phyloP scores from a whole-genome alignment of 2,329 filamentous ascomycete genomes.

The Aureobasidium pullulans region DNA sequence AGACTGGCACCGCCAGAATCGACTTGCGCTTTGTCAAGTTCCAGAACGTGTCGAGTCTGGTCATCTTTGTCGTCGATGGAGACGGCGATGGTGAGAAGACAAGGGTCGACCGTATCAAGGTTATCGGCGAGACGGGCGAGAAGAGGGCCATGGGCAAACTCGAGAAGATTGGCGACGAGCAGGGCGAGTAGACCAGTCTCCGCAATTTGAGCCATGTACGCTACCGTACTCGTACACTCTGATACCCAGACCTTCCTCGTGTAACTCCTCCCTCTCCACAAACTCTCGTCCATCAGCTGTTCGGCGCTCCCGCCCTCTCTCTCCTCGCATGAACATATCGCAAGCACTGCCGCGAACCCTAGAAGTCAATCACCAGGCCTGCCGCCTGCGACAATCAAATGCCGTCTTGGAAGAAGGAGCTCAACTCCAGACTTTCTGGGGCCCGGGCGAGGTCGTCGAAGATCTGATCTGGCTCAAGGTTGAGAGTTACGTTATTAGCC shows the following conservation, averaged over 20 bases:
- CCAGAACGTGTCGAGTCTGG: conserved; percentile 81
- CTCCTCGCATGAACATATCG: not conserved
- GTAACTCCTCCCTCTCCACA: not conserved
- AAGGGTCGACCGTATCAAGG: conserved; percentile 66
- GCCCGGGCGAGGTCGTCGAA: not conserved
- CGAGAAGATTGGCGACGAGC: conserved; percentile 82
- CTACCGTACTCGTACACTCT: not conserved
- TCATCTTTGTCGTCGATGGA: conserved; percentile 76
- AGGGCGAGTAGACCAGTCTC: conserved; percentile 44
- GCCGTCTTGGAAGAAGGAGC: not conserved
- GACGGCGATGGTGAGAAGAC: conserved; percentile 79
- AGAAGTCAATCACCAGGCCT: not conserved
- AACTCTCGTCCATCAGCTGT: not conserved
- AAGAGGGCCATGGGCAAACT: conserved; percentile 91
- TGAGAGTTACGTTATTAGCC: not conserved
- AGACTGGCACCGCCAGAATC: conserved; percentile 44
- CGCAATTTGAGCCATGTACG: not conserved
- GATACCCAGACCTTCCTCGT: not conserved
- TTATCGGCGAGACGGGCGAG: conserved; percentile 85
- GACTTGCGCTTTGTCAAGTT: conserved; percentile 91
- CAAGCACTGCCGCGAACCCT: not conserved
- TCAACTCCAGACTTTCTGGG: not conserved
- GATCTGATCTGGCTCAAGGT: not conserved
- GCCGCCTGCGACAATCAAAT: not conserved
- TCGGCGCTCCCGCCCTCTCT: not conserved